Evolutionary conservation across 345 rosid species (phyloP).

Genomic region (Euphorbia pulcherrima): DNA sequence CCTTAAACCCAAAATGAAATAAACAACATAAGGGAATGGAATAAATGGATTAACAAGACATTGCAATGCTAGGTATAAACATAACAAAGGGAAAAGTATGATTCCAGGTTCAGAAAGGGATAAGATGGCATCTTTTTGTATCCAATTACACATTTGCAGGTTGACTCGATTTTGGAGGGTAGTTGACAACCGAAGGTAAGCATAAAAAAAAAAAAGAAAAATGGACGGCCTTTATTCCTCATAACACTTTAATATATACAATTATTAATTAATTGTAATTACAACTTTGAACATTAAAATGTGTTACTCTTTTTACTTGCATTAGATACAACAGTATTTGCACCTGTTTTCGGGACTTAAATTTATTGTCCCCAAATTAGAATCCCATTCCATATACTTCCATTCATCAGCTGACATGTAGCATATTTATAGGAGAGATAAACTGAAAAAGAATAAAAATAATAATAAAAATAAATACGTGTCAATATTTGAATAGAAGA

Average conservation of each 20-base stretch:
- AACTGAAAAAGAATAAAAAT: too few relatives aligned
- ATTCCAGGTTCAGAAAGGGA: conserved; percentile 5
- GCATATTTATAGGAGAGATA: too few relatives aligned
- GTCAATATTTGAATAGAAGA: too few relatives aligned
- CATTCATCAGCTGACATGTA: too few relatives aligned
- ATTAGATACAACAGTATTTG: too few relatives aligned
- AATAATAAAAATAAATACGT: too few relatives aligned
- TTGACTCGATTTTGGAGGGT: background rate
- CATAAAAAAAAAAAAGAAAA: background rate
- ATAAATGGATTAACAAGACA: background rate
- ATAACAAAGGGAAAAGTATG: conserved; percentile 2
- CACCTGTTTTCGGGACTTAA: too few relatives aligned
- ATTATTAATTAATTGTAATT: too few relatives aligned
- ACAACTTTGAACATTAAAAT: too few relatives aligned
- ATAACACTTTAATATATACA: background rate
- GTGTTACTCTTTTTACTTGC: too few relatives aligned
- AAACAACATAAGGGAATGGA: background rate
- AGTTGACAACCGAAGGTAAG: background rate
- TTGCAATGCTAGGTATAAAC: background rate
- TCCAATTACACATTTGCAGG: background rate
- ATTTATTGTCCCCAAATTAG: too few relatives aligned
- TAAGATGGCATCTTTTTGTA: background rate
- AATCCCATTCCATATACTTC: too few relatives aligned
- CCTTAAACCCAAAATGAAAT: background rate
- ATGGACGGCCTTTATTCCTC: conserved; percentile 1